Evolutionary conservation across 768 basidiomycete species (phyloP), one percentile per base, ranked within the genome.

Genomic region (Suillus weaverae): DNA sequence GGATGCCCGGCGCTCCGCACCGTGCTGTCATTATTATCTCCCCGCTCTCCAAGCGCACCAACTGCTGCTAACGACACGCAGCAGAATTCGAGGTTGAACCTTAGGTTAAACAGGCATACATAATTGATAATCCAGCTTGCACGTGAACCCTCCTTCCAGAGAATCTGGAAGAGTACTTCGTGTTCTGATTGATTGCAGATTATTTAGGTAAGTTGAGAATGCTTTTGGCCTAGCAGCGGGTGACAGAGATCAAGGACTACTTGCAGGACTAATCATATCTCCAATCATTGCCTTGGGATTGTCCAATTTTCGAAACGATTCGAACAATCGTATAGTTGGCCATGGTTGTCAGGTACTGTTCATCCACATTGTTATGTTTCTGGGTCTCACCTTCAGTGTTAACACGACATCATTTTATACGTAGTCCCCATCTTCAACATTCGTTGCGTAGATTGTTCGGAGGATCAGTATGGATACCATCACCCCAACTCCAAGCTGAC

Each of bases 41-140:
- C 55, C 55, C 55, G n/a, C 55, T 56, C 55, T 56, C 4, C 55
- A 36, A 20, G 53, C 53, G 53, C 53, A 54, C 32, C 53, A 54
- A 30, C 32, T 33, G 22, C n/a, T 10, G 5, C 26, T 30, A 50
- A 50, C 51, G 51, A 33, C 51, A 53, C 51, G 30, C 51, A 53
- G 8, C 16, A 53, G 33, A 55, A 11, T 55, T 55, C 11, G n/a
- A n/a, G 8, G 43, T 44, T 44, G 43, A n/a, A 43, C 41, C 41
- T 43, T 43, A 8, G 18, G 41, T 16, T 20, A 43, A 43, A n/a
- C 33, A 55, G 20, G 33, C 2, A 55, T 26, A 55, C 32, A 33
- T 54, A 33, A 33, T 33, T 20, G 18, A 53, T 33, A 44, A 44
- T n/a, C 11, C 4, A 10, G 20, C 55, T n/a, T 14, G 55, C 54